Conservation (phyloP, 257 asterid species). For the Catharanthus roseus region DNA sequence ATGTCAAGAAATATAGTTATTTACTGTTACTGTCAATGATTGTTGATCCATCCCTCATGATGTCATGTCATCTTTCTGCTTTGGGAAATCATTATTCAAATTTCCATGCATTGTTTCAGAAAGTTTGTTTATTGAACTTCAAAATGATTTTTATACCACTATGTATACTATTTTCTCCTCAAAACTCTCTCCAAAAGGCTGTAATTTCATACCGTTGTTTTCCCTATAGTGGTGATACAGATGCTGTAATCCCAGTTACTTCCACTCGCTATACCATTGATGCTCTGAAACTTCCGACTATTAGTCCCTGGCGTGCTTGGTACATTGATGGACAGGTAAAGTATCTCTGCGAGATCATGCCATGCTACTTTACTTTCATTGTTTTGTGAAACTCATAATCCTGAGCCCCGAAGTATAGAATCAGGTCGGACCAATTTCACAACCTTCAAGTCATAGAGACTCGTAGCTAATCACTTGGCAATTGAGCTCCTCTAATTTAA, state of each 20-base stretch:
- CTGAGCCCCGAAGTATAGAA: neutral
- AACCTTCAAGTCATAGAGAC: neutral
- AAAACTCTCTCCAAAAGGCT: neutral
- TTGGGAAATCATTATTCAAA: neutral
- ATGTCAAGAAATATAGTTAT: neutral
- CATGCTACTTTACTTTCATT: neutral
- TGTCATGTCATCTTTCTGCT: neutral
- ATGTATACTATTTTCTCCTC: neutral
- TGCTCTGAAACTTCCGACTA: slow-evolving; percentile 62
- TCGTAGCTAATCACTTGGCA: neutral
- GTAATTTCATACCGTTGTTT: neutral
- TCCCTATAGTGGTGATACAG: slow-evolving; percentile 73
- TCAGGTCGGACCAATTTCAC: neutral
- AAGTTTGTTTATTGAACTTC: neutral
- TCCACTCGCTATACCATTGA: slow-evolving; percentile 83
- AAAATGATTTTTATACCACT: neutral
- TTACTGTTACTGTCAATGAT: neutral
- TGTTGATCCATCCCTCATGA: no score
- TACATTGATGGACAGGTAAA: slow-evolving; percentile 86
- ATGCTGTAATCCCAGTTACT: slow-evolving; percentile 89
- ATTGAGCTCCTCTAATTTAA: neutral
- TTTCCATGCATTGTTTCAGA: neutral
- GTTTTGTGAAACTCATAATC: neutral
- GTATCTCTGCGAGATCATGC: neutral
- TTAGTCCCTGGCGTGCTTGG: slow-evolving; percentile 82